A percentile compares a stretch with the other conserved stretches of the same genome.
Evolutionary conservation across 768 basidiomycete genomes (phyloP).

Genomic region (Pleurotus sapidus): DNA sequence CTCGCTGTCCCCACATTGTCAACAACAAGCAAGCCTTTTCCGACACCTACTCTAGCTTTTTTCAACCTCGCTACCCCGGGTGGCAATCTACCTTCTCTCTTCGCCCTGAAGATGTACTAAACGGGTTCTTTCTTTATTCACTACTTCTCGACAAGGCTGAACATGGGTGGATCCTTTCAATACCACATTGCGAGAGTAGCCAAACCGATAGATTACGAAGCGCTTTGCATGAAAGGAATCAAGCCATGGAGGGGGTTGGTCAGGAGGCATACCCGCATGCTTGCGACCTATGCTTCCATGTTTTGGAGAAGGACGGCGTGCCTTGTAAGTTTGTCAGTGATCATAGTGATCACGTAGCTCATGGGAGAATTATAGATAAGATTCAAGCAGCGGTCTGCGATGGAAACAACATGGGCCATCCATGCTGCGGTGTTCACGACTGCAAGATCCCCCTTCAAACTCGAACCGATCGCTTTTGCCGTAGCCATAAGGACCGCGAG

Average conservation of each 20-base stretch:
- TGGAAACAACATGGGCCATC: conserved; percentile 13
- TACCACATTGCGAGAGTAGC: conserved; percentile 10
- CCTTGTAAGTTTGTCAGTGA: neutral
- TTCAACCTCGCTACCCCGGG: neutral
- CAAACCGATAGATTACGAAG: conserved; percentile 7
- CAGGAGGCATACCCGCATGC: conserved; percentile 15
- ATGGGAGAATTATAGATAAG: neutral
- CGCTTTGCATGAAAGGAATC: conserved; percentile 11
- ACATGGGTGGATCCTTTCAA: neutral
- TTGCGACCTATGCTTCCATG: conserved; percentile 12
- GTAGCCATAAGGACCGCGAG: neutral
- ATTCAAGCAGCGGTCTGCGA: conserved; percentile 11
- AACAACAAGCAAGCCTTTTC: neutral
- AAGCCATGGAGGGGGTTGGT: conserved; percentile 12
- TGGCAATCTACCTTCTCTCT: neutral
- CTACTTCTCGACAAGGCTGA: conserved; percentile 11
- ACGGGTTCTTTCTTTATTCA: conserved; percentile 15
- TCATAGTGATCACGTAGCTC: no score
- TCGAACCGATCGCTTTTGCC: conserved; percentile 11
- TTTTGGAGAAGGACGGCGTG: neutral
- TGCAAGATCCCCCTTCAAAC: conserved; percentile 9
- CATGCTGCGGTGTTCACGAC: conserved; percentile 11
- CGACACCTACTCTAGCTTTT: neutral
- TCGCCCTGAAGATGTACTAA: neutral
- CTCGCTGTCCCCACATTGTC: conserved; percentile 1